Evolutionary conservation across 805 yeast genomes (phyloP).

Genomic region (Metschnikowia kunwiensis): DNA sequence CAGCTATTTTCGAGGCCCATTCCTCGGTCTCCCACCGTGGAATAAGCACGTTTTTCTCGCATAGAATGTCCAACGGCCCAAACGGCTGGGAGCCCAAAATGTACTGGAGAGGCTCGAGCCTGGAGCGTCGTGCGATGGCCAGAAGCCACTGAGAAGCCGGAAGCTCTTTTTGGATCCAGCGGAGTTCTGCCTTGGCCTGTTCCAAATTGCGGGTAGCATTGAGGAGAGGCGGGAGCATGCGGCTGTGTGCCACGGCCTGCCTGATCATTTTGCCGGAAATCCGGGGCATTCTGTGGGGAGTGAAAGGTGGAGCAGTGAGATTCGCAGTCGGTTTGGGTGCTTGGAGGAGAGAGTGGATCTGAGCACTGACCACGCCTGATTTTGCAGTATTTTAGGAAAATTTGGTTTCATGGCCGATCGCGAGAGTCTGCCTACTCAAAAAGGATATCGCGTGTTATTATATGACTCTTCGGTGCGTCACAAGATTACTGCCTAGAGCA

Average conservation of each 20-base stretch:
- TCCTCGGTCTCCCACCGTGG: slow-evolving; percentile 97
- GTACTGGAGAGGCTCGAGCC: slow-evolving; percentile 74
- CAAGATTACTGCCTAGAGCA: no score
- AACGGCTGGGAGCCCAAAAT: slow-evolving; percentile 86
- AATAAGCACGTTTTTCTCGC: slow-evolving; percentile 67
- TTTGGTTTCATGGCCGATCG: no score
- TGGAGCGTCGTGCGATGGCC: slow-evolving; percentile 55
- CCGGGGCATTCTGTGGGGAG: slow-evolving; percentile 27
- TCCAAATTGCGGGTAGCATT: slow-evolving; percentile 28
- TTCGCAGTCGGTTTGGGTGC: no score
- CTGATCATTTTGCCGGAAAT: slow-evolving; percentile 27
- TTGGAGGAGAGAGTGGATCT: no score
- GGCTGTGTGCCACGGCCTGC: slow-evolving; percentile 26
- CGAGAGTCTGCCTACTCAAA: no score
- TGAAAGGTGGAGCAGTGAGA: not conserved
- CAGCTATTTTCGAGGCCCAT: slow-evolving; percentile 57
- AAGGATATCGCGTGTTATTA: no score
- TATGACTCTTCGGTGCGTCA: no score
- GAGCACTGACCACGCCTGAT: no score
- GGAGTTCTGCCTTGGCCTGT: slow-evolving; percentile 53
- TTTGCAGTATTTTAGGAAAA: no score
- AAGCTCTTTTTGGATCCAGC: slow-evolving; percentile 63
- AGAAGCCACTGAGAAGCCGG: slow-evolving; percentile 42
- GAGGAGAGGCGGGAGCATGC: slow-evolving; percentile 32
- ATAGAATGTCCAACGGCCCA: slow-evolving; percentile 59